phyloP scores from a whole-genome alignment of 1,284 basidiomycete genomes.

The Malassezia equina region DNA sequence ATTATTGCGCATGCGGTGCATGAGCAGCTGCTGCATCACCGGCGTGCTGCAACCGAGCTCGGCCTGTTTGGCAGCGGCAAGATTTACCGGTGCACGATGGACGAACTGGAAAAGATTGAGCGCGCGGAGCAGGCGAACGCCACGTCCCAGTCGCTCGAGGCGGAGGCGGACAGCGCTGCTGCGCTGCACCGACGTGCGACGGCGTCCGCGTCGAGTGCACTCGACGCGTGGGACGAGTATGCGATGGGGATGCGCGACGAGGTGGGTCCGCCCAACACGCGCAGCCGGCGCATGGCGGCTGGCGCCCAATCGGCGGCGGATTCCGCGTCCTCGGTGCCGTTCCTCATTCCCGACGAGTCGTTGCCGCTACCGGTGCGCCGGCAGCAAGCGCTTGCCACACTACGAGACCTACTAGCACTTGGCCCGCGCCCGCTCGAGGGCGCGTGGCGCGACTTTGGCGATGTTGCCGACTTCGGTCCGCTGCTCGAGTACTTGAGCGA shows the following conservation, averaged over 20 bases:
- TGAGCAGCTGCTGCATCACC: slow-evolving; percentile 83
- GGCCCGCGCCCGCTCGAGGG: slow-evolving; percentile 74
- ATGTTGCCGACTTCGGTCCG: slow-evolving; percentile 83
- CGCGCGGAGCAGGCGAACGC: slow-evolving; percentile 32
- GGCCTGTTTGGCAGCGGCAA: slow-evolving; percentile 60
- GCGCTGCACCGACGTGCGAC: background rate
- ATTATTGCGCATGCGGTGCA: slow-evolving; percentile 84
- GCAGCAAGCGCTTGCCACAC: slow-evolving; percentile 43
- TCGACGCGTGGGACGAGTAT: slow-evolving; percentile 14
- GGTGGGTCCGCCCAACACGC: slow-evolving; percentile 14
- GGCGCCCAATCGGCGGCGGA: background rate
- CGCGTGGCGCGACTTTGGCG: slow-evolving; percentile 89
- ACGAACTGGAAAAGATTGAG: slow-evolving; percentile 25
- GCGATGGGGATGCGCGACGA: background rate
- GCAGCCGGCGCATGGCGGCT: slow-evolving; percentile 13
- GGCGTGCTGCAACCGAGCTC: slow-evolving; percentile 85
- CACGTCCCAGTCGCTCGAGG: background rate
- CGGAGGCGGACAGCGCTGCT: slow-evolving; percentile 49
- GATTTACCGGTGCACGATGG: slow-evolving; percentile 26
- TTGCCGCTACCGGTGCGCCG: slow-evolving; percentile 15
- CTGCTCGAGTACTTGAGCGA: slow-evolving; percentile 70
- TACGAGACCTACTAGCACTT: slow-evolving; percentile 30
- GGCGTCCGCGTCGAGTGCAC: slow-evolving; percentile 15
- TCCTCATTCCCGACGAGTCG: slow-evolving; percentile 52
- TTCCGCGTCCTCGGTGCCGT: background rate